Conservation (phyloP, 345 rosid genomes). For the Brassica juncea region DNA sequence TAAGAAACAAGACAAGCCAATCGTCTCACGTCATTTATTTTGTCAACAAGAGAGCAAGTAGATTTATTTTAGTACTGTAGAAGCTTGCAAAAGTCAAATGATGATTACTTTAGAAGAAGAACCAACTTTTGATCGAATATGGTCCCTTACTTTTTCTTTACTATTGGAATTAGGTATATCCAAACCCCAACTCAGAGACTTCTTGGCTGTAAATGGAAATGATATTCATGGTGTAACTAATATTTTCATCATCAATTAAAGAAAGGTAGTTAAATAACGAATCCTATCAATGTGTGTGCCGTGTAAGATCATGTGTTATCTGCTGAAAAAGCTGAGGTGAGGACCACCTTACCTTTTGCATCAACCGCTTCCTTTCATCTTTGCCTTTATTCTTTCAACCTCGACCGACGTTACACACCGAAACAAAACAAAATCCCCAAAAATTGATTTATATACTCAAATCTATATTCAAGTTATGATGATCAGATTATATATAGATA, state of each 20-base stretch:
- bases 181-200: background rate
- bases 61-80: background rate
- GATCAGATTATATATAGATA: background rate
- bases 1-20: slow-evolving; percentile 10
- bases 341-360: slow-evolving; percentile 36
- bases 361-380: slow-evolving; percentile 22
- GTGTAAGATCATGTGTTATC: slow-evolving; percentile 32
- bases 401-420: slow-evolving; percentile 19
- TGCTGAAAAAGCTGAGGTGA: slow-evolving; percentile 27
- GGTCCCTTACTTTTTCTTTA: slow-evolving; percentile 8
- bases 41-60: slow-evolving; percentile 2
- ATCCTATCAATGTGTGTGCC: slow-evolving; percentile 26
- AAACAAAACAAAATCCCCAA: background rate
- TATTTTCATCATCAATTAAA: background rate
- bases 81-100: slow-evolving; percentile 19
- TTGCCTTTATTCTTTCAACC: slow-evolving; percentile 25
- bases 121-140: background rate
- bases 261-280: slow-evolving; percentile 24
- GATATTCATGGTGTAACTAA: slow-evolving; percentile 4
- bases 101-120: background rate
- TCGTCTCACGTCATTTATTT: slow-evolving; percentile 12
- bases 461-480: background rate
- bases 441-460: background rate
- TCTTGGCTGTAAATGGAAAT: slow-evolving; percentile 5
- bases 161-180: slow-evolving; percentile 11